Evolutionary conservation across 2,329 filamentous ascomycete species (phyloP).

Genomic region (Penicillium glabrum): DNA sequence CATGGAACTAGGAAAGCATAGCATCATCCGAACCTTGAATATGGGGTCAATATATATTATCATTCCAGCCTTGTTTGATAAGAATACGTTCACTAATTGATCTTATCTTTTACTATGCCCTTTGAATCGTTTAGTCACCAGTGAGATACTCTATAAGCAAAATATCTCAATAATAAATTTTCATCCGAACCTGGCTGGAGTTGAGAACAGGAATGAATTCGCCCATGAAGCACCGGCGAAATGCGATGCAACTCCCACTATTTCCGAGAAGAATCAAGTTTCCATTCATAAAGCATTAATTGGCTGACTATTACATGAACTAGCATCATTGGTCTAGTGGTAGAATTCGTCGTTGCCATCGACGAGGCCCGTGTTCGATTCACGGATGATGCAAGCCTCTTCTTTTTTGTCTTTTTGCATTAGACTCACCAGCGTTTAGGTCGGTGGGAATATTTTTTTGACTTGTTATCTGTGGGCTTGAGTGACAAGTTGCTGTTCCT

Average conservation of each 20-base stretch:
- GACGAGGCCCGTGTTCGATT: constrained; percentile 50
- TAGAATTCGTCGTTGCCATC: constrained; percentile 42
- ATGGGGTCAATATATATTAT: too few species aligned
- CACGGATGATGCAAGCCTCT: constrained; percentile 43
- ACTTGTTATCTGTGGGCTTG: background rate
- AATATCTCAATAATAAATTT: background rate
- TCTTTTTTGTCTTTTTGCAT: constrained; percentile 17
- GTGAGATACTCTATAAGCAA: background rate
- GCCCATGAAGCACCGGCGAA: background rate
- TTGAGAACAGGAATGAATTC: background rate
- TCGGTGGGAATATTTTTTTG: background rate
- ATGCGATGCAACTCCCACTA: background rate
- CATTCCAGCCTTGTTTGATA: background rate
- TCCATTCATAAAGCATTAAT: background rate
- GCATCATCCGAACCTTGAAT: too few species aligned
- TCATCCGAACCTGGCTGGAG: background rate
- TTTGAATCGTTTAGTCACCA: background rate
- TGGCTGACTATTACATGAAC: background rate
- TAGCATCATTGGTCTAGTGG: constrained; percentile 45
- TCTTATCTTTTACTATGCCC: background rate
- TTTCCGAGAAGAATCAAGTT: background rate
- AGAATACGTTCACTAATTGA: background rate
- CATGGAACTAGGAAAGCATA: too few species aligned
- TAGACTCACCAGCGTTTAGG: background rate
- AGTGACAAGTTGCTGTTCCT: background rate